Conservation (phyloP, 768 basidiomycete genomes). For the Podaxis carcinomalis region DNA sequence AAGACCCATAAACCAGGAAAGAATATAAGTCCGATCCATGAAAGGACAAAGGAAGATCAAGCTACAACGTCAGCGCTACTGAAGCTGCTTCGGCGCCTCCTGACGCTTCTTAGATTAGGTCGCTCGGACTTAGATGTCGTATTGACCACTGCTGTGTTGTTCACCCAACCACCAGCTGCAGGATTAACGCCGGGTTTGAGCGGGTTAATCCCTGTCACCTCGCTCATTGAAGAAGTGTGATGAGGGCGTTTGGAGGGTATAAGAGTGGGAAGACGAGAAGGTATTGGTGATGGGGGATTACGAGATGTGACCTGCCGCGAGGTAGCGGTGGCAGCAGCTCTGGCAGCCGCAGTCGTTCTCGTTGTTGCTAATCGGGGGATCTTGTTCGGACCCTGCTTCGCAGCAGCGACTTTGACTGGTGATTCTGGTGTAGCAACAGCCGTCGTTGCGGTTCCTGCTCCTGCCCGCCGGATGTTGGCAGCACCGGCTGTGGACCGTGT, state of each 20-base stretch:
- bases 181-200: slow-evolving; percentile 31
- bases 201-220: slow-evolving; percentile 39
- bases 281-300: slow-evolving; percentile 59
- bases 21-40: slow-evolving; percentile 2
- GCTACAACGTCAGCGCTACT: slow-evolving; percentile 84
- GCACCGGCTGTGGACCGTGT: slow-evolving; percentile 65
- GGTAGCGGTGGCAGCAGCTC: slow-evolving; percentile 20
- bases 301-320: slow-evolving; percentile 29
- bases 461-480: slow-evolving; percentile 50
- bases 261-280: slow-evolving; percentile 76
- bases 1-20: slow-evolving; percentile 3
- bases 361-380: slow-evolving; percentile 63
- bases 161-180: slow-evolving; percentile 70
- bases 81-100: slow-evolving; percentile 82
- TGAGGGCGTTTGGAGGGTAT: slow-evolving; percentile 51
- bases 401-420: slow-evolving; percentile 33
- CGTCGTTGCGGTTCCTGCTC: slow-evolving; percentile 24
- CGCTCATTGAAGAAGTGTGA: slow-evolving; percentile 43
- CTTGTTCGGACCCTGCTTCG: slow-evolving; percentile 54
- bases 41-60: slow-evolving; percentile 25
- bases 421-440: slow-evolving; percentile 27
- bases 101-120: slow-evolving; percentile 68
- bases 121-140: slow-evolving; percentile 70
- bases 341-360: slow-evolving; percentile 40
- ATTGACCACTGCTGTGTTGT: slow-evolving; percentile 66